A percentile compares a stretch with the other conserved stretches of the same genome.
Conservation (phyloP, 1,139 yeast species). For the Saccharomyces hybrid region DNA sequence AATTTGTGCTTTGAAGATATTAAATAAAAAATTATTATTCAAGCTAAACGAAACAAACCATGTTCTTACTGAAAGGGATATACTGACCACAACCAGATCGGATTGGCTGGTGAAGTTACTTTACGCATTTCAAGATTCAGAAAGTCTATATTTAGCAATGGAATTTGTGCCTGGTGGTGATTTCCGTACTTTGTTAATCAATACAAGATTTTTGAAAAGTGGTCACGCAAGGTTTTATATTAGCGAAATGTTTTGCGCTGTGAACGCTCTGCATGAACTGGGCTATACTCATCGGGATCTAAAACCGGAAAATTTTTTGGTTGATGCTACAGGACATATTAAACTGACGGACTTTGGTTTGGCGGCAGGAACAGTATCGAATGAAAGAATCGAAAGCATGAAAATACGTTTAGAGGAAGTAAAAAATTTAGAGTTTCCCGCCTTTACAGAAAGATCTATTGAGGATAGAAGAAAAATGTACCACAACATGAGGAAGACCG, state of each 20-base stretch:
- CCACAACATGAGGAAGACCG: constrained; percentile 58
- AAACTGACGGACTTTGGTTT: constrained; percentile 95
- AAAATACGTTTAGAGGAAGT: constrained; percentile 75
- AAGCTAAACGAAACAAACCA: constrained; percentile 94
- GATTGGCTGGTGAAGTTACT: constrained; percentile 92
- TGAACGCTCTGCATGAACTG: constrained; percentile 84
- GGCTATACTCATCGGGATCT: constrained; percentile 96
- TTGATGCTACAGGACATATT: constrained; percentile 91
- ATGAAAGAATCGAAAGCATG: constrained; percentile 91
- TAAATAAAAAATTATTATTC: constrained; percentile 77
- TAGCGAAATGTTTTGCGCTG: constrained; percentile 93
- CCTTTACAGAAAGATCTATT: constrained; percentile 57
- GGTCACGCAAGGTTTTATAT: constrained; percentile 93
- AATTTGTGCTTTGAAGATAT: constrained; percentile 88
- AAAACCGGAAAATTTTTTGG: constrained; percentile 93
- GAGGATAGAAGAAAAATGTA: constrained; percentile 81
- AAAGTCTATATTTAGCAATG: constrained; percentile 91
- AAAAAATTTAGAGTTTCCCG: constrained; percentile 60
- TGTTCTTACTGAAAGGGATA: constrained; percentile 92
- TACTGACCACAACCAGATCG: constrained; percentile 85
- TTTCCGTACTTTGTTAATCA: constrained; percentile 85
- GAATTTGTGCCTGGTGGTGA: constrained; percentile 99
- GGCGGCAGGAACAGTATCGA: constrained; percentile 93
- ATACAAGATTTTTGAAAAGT: constrained; percentile 86
- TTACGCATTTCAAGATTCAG: constrained; percentile 91